phyloP scores from a whole-genome alignment of 78 protist genomes.

The Mantamonas sphyraenae region DNA sequence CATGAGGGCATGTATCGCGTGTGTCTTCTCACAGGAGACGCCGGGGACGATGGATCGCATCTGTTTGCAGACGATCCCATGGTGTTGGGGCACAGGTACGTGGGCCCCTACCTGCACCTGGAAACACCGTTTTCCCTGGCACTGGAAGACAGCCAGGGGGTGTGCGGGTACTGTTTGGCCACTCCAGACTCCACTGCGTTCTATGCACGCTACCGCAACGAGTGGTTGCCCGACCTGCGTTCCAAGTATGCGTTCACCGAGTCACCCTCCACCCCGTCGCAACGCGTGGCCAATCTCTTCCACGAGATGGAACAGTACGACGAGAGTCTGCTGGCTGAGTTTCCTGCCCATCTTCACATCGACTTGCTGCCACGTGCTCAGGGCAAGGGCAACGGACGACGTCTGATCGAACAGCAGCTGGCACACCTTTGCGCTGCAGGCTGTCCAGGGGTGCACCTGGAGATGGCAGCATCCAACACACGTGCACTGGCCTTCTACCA shows the following conservation, averaged over 20 bases:
- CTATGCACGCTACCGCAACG: neutral
- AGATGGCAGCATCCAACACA: no score
- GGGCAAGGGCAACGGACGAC: neutral
- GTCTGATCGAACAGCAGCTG: no score
- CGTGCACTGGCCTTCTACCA: no score
- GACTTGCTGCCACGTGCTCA: constrained; percentile 1
- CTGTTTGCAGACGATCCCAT: neutral
- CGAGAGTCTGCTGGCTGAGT: neutral
- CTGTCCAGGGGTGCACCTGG: no score
- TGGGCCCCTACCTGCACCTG: constrained; percentile 1
- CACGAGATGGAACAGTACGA: no score
- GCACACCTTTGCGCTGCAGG: no score
- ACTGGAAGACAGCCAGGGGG: neutral
- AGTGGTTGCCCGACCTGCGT: neutral
- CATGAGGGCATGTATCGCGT: neutral
- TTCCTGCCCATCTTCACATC: neutral
- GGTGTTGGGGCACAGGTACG: neutral
- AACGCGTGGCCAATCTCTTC: no score
- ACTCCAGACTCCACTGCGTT: neutral
- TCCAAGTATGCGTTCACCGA: neutral
- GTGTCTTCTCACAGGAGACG: neutral
- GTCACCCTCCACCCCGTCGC: neutral
- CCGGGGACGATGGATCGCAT: neutral
- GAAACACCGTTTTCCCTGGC: neutral
- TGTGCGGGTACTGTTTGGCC: neutral